Evolutionary conservation across 176 grass and related monocot genomes (phyloP), one percentile per base, ranked within the genome.

Genomic region (Olyra latifolia): DNA sequence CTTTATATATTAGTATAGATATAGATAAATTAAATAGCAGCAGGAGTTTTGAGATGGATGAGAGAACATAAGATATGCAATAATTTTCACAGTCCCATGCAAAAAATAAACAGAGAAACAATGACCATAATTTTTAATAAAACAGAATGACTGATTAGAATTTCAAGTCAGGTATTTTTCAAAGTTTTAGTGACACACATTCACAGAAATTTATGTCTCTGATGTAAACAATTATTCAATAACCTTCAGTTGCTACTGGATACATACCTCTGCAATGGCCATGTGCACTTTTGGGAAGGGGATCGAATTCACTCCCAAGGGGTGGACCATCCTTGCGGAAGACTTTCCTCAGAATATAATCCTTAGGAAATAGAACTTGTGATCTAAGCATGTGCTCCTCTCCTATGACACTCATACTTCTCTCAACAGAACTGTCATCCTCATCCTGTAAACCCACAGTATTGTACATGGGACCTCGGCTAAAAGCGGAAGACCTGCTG

Each of bases 311-410:
- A 15, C 19, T 41, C 47, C 97, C 93, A 82, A 99, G 93, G 62
- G 84, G 19, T 38, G 91, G 97, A 75, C 97, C 97, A 83, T 96
- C 93, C 85, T 93, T 96, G 61, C 97, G 88, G 81, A 95, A 93
- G 38, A 99, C 77, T 81, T 89, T 99, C 66, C 76, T 88, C 39
- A 99, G 77, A 72, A 99, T 69, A 85, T 88, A 93, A 66, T 99
- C 91, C 81, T 95, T 99, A 4, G 86, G 85, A 29, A 89, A 86
- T 40, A 93, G 82, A 85, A 88, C 76, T 74, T 95, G 97, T 59
- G 84, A 60, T 19, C 35, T 47, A 72, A 91, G 29, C 73, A 74
- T 57, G 23, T 76, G 74, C 67, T 87, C 86, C 50, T 89, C 87
- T 84, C 57, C 82, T 69, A 81, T 55, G 70, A 44, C 62, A 57